phyloP scores from a whole-genome alignment of 106 monocot species.

The Allium cepa region DNA sequence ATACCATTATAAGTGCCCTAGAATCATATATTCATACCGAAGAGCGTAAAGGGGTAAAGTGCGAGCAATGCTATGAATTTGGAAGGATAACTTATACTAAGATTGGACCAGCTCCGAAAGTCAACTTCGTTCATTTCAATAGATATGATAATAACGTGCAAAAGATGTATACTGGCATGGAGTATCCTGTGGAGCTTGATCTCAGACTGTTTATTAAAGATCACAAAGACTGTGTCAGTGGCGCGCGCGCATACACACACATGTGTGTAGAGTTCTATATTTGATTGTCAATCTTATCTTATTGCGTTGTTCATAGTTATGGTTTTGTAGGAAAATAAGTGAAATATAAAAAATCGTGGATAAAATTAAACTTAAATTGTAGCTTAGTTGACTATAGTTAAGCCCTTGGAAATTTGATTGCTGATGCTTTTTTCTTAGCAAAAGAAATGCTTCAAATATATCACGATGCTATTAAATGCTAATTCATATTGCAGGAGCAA shows the following conservation, averaged over 20 bases:
- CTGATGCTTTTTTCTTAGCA: too few species aligned
- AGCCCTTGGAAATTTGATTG: too few species aligned
- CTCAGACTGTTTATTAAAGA: conserved; percentile 40
- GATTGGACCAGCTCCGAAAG: conserved; percentile 48
- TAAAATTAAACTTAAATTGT: too few species aligned
- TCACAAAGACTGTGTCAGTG: conserved; percentile 19
- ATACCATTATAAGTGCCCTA: conserved; percentile 41
- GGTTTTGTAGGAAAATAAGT: too few species aligned
- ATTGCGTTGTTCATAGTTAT: too few species aligned
- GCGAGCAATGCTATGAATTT: conserved; percentile 58
- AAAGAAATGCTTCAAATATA: too few species aligned
- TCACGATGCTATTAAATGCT: too few species aligned
- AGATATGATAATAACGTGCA: conserved; percentile 36
- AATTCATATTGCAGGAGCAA: conserved; percentile 22
- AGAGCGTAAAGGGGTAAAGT: conserved; percentile 51
- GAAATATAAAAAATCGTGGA: too few species aligned
- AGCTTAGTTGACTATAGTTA: too few species aligned
- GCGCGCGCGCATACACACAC: too few species aligned
- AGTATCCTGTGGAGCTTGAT: conserved; percentile 58
- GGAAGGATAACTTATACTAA: conserved; percentile 46
- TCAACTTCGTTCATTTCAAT: conserved; percentile 65
- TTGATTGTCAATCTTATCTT: too few species aligned
- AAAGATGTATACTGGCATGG: conserved; percentile 53
- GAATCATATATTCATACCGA: conserved; percentile 59
- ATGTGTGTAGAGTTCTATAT: too few species aligned